A percentile compares a stretch with the other conserved stretches of the same genome.
Conservation (phyloP, 208 protist genomes). For the Angomonas deanei region DNA sequence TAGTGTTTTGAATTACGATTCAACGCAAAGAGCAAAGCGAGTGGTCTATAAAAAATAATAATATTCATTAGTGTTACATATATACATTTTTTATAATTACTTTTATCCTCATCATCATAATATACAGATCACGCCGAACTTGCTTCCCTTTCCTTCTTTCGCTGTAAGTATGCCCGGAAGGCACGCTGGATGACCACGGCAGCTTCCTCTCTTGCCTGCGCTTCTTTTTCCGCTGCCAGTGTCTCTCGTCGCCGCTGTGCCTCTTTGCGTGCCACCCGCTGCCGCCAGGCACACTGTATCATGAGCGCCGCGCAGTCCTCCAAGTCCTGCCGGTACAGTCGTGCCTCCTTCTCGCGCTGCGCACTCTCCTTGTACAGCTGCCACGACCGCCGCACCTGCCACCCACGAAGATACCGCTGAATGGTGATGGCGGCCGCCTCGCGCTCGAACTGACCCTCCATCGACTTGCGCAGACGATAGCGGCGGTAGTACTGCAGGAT, state of each 20-base stretch:
- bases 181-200: conserved; percentile 58
- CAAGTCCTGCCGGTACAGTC: conserved; percentile 41
- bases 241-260: conserved; percentile 11
- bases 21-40: too few relatives aligned
- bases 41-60: too few relatives aligned
- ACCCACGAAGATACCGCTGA: conserved; percentile 61
- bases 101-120: too few relatives aligned
- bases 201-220: conserved; percentile 39
- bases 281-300: conserved; percentile 78
- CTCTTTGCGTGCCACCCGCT: conserved; percentile 14
- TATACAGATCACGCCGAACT: too few relatives aligned
- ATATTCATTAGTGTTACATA: too few relatives aligned
- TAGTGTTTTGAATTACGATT: too few relatives aligned
- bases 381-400: conserved; percentile 58
- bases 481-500: conserved; percentile 63
- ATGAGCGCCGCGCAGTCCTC: conserved; percentile 55
- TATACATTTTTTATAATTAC: too few relatives aligned
- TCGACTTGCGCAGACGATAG: conserved; percentile 19
- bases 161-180: conserved; percentile 34
- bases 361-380: conserved; percentile 20
- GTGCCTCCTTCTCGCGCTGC: conserved; percentile 22
- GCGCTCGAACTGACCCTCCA: conserved; percentile 18
- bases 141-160: conserved; percentile 2
- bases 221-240: conserved; percentile 13
- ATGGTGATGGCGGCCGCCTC: conserved; percentile 48